Conservation (phyloP, 225 moss, liverwort and hornwort genomes). For the Lunularia cruciata region DNA sequence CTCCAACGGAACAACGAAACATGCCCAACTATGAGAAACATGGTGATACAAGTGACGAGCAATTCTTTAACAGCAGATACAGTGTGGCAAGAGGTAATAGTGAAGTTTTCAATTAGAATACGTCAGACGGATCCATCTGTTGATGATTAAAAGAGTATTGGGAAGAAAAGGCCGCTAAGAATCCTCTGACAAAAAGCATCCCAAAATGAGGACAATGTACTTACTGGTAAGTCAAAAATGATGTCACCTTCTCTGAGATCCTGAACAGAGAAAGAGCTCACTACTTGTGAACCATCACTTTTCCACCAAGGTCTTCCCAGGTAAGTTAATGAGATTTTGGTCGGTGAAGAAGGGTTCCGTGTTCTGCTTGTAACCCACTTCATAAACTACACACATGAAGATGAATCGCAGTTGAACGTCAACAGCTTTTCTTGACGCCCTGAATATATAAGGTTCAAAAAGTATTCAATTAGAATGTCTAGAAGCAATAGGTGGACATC, state of each 20-base stretch:
- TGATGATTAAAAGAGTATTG: too few relatives aligned
- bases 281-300: constrained; percentile 24
- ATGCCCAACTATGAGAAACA: too few relatives aligned
- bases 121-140: too few relatives aligned
- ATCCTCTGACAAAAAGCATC: not conserved
- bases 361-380: constrained; percentile 28
- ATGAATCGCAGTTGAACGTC: not conserved
- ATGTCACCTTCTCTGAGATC: constrained; percentile 54
- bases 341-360: not conserved
- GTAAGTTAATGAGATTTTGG: constrained; percentile 20
- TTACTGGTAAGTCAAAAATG: constrained; percentile 66
- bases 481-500: too few relatives aligned
- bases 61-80: too few relatives aligned
- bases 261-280: constrained; percentile 48
- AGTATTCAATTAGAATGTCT: too few relatives aligned
- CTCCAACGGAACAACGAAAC: too few relatives aligned
- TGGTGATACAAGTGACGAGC: too few relatives aligned
- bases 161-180: not conserved
- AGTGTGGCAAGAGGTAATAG: too few relatives aligned
- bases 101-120: too few relatives aligned
- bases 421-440: too few relatives aligned
- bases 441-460: too few relatives aligned
- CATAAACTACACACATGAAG: constrained; percentile 26
- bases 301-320: constrained; percentile 36
- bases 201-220: constrained; percentile 10